These are phyloP conservation scores for Kwoniella dendrophila DNA, from an alignment of 768 basidiomycete genomes.

Conservation along the genomic window DNA sequence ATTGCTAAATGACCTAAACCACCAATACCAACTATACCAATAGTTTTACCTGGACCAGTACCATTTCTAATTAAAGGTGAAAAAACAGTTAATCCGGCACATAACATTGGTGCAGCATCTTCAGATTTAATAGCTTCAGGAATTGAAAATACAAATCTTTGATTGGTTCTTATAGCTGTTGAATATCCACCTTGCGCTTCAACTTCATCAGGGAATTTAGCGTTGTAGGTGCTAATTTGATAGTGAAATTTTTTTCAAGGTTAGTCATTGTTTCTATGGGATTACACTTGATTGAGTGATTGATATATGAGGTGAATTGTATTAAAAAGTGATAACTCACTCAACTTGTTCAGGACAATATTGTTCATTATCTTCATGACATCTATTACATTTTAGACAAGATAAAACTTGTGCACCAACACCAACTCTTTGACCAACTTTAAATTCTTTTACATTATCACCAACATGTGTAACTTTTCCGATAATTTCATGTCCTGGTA, in stretches of 20 bases:
- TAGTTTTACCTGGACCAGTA: slow-evolving; percentile 65
- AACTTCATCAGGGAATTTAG: slow-evolving; percentile 47
- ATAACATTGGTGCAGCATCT: slow-evolving; percentile 54
- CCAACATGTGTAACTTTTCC: slow-evolving; percentile 64
- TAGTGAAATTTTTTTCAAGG: no score
- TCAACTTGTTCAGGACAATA: slow-evolving; percentile 61
- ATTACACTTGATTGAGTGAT: no score
- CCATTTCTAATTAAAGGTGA: slow-evolving; percentile 60
- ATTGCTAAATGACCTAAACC: slow-evolving; percentile 60
- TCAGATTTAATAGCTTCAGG: slow-evolving; percentile 54
- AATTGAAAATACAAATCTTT: slow-evolving; percentile 56
- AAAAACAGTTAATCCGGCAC: slow-evolving; percentile 57
- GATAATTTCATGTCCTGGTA: slow-evolving; percentile 63
- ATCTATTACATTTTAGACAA: slow-evolving; percentile 60
- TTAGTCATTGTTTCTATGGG: no score
- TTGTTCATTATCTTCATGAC: slow-evolving; percentile 54
- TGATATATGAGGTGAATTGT: no score
- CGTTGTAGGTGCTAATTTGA: slow-evolving; percentile 50
- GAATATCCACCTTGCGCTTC: slow-evolving; percentile 57
- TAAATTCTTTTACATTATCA: slow-evolving; percentile 62
- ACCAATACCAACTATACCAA: slow-evolving; percentile 72
- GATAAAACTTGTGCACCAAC: slow-evolving; percentile 63
- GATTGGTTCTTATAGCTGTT: slow-evolving; percentile 47
- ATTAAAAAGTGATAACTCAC: no score
- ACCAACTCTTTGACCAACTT: slow-evolving; percentile 65